Conservation (phyloP, 164 flowering plant species). For the Tinospora cordifolia region DNA sequence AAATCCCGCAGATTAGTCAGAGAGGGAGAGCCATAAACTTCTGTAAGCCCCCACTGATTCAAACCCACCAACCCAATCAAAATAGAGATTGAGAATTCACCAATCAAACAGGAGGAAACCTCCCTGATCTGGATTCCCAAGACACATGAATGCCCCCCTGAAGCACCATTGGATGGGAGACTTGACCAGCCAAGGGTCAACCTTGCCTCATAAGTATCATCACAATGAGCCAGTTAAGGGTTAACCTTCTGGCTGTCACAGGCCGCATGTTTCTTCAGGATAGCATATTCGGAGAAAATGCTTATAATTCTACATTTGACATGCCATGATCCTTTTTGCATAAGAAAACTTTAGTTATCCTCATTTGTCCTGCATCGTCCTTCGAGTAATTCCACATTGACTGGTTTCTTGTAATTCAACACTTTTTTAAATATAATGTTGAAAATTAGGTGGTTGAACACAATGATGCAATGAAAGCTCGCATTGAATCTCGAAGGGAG, state of each 20-base stretch:
- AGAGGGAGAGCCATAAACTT: too few relatives aligned
- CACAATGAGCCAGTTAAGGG: neutral
- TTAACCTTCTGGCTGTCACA: neutral
- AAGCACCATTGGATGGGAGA: too few relatives aligned
- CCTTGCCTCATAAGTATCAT: neutral
- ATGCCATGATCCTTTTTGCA: too few relatives aligned
- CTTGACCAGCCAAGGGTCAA: too few relatives aligned
- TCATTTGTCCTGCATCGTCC: neutral
- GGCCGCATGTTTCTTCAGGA: neutral
- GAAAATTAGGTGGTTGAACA: constrained; percentile 39
- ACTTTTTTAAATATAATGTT: neutral
- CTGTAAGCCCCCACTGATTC: too few relatives aligned
- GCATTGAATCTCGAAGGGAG: constrained; percentile 35
- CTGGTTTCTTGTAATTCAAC: neutral
- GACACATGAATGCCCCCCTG: too few relatives aligned
- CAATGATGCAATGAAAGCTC: constrained; percentile 27
- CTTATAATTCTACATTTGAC: neutral
- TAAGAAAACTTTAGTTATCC: too few relatives aligned
- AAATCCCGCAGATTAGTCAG: too few relatives aligned
- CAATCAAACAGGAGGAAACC: too few relatives aligned
- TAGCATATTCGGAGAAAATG: neutral
- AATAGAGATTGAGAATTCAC: too few relatives aligned
- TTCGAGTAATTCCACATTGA: neutral
- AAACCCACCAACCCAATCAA: too few relatives aligned
- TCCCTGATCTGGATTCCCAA: too few relatives aligned